These are phyloP conservation scores for Globisporangium spiculum DNA, from an alignment of 352 stramenopile genomes.

Conservation along the genomic window DNA sequence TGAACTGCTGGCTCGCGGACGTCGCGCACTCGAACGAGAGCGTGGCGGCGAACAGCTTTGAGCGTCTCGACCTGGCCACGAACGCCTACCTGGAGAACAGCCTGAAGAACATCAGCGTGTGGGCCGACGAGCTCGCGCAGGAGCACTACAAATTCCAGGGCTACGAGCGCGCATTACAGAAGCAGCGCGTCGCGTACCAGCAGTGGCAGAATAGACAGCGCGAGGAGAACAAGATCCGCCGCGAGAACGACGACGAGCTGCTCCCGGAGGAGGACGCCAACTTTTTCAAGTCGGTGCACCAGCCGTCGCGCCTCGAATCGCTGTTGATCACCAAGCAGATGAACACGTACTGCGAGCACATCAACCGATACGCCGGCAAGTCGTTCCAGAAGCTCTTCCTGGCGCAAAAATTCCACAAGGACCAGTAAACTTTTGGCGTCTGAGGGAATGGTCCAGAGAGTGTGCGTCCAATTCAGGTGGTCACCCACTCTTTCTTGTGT, in stretches of 20 bases:
- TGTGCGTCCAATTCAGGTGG: neutral
- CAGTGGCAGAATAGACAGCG: conserved; percentile 86
- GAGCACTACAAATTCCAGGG: conserved; percentile 94
- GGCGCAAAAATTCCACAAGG: conserved; percentile 86
- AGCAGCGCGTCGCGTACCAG: conserved; percentile 79
- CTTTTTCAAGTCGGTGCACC: conserved; percentile 86
- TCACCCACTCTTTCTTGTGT: neutral
- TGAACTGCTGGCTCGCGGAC: conserved; percentile 93
- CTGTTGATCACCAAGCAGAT: conserved; percentile 92
- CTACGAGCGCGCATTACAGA: conserved; percentile 85
- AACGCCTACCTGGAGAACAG: conserved; percentile 97
- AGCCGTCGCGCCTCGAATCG: conserved; percentile 84
- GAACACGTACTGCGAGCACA: conserved; percentile 92
- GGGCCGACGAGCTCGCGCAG: conserved; percentile 96
- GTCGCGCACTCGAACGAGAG: conserved; percentile 60
- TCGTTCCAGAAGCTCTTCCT: conserved; percentile 92
- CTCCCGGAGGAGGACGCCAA: conserved; percentile 82
- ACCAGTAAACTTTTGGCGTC: conserved; percentile 33
- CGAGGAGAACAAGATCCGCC: conserved; percentile 85
- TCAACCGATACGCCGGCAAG: conserved; percentile 89
- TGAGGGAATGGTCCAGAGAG: neutral
- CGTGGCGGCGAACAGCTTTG: conserved; percentile 85
- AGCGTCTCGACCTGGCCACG: conserved; percentile 95
- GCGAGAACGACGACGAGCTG: conserved; percentile 72
- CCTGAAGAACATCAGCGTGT: conserved; percentile 97